Percentiles rank a stretch among this genome's conserved stretches.
Conservation (phyloP, 1,284 basidiomycete species). For the Cystobasidium sp. region DNA sequence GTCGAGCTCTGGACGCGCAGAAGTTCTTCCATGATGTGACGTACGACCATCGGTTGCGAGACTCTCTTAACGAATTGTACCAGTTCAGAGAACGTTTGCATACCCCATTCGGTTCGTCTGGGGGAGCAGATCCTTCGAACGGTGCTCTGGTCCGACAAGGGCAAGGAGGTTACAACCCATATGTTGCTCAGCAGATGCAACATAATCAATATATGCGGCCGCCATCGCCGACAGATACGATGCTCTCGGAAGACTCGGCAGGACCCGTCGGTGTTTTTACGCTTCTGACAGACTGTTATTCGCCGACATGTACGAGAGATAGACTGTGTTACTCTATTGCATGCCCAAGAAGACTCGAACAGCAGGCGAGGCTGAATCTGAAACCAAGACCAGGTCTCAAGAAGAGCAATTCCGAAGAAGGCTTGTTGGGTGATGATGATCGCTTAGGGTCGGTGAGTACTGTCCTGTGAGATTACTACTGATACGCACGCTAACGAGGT, state of each 20-base stretch:
- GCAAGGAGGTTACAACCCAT: slow-evolving; percentile 14
- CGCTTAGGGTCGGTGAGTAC: slow-evolving; percentile 41
- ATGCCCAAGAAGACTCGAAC: slow-evolving; percentile 90
- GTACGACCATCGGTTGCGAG: slow-evolving; percentile 93
- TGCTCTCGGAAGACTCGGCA: slow-evolving; percentile 61
- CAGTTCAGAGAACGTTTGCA: slow-evolving; percentile 69
- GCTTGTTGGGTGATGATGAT: slow-evolving; percentile 68
- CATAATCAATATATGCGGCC: slow-evolving; percentile 28
- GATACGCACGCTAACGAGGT: neutral
- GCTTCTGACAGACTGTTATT: slow-evolving; percentile 95
- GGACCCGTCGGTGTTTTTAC: slow-evolving; percentile 96
- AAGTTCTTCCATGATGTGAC: slow-evolving; percentile 99
- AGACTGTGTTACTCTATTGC: slow-evolving; percentile 95
- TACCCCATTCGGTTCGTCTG: slow-evolving; percentile 45
- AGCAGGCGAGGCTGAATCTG: slow-evolving; percentile 88
- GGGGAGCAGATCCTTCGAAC: slow-evolving; percentile 30
- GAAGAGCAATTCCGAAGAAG: slow-evolving; percentile 70
- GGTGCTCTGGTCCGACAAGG: neutral
- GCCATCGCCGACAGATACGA: slow-evolving; percentile 54
- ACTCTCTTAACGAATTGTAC: slow-evolving; percentile 87
- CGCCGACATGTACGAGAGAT: slow-evolving; percentile 93
- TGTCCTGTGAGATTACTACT: neutral
- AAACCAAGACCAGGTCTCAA: slow-evolving; percentile 87
- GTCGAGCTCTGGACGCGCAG: slow-evolving; percentile 93
- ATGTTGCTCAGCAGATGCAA: slow-evolving; percentile 19